Conservation (phyloP, 768 basidiomycete genomes). For the Boletus fagicola region DNA sequence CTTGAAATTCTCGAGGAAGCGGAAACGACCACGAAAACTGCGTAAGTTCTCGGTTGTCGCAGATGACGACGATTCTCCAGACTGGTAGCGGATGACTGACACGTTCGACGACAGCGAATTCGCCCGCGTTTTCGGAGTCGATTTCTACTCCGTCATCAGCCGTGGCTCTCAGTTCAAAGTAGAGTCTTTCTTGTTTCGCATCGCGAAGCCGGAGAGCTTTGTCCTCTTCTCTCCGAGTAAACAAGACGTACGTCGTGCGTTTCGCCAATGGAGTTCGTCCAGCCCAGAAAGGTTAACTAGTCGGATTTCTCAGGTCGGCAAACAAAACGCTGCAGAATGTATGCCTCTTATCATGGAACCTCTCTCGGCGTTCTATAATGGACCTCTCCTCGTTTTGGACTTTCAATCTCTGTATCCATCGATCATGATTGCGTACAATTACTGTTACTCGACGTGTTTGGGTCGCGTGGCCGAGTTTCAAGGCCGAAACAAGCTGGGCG, state of each 20-base stretch:
- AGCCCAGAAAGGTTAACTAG: not conserved
- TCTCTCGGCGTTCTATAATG: slow-evolving; percentile 86
- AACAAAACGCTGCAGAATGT: slow-evolving; percentile 94
- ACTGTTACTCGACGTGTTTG: slow-evolving; percentile 94
- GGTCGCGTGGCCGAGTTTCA: slow-evolving; percentile 87
- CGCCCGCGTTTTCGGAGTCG: slow-evolving; percentile 94
- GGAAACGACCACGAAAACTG: slow-evolving; percentile 85
- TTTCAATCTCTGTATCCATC: slow-evolving; percentile 97
- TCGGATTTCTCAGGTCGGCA: slow-evolving; percentile 68
- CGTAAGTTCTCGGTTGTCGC: slow-evolving; percentile 45
- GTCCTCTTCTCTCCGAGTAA: slow-evolving; percentile 88
- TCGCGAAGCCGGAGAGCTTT: slow-evolving; percentile 93
- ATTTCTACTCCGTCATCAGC: slow-evolving; percentile 92
- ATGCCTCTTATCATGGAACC: slow-evolving; percentile 97
- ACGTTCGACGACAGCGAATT: slow-evolving; percentile 68
- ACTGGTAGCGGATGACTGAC: not conserved
- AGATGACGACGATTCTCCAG: not conserved
- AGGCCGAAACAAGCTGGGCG: slow-evolving; percentile 85
- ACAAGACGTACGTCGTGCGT: slow-evolving; percentile 58
- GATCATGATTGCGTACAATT: slow-evolving; percentile 98
- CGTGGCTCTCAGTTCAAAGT: slow-evolving; percentile 99
- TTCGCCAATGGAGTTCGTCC: not conserved
- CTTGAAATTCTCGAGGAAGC: slow-evolving; percentile 79
- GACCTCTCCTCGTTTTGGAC: slow-evolving; percentile 90
- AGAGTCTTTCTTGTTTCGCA: slow-evolving; percentile 97